Percentiles rank a stretch among this genome's conserved stretches.
phyloP scores from a whole-genome alignment of 768 basidiomycete genomes.

The Psilocybe cubensis region DNA sequence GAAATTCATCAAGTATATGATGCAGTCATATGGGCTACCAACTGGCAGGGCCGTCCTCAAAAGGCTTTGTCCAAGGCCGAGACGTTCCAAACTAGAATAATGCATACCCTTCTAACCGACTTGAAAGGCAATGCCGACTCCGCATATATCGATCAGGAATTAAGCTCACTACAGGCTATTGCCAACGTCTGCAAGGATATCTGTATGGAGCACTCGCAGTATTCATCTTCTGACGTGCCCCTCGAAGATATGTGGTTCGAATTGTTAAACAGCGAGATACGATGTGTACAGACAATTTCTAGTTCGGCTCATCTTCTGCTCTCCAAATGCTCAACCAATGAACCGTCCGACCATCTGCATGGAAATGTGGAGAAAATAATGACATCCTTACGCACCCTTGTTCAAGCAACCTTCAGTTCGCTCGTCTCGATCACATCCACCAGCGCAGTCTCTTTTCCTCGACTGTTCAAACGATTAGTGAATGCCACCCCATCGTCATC shows the following conservation, averaged over 20 bases:
- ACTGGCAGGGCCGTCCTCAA: constrained; percentile 63
- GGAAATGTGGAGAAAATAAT: constrained; percentile 35
- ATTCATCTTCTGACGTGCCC: constrained; percentile 42
- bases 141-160: constrained; percentile 31
- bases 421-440: constrained; percentile 86
- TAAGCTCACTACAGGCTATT: constrained; percentile 60
- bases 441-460: constrained; percentile 84
- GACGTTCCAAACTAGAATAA: constrained; percentile 54
- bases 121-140: constrained; percentile 29
- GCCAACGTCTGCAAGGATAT: constrained; percentile 65
- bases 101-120: constrained; percentile 43
- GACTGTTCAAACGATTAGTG: constrained; percentile 90
- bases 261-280: constrained; percentile 80
- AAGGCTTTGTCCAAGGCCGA: constrained; percentile 73
- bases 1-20: constrained; percentile 69
- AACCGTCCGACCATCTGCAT: neutral
- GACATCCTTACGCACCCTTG: constrained; percentile 65
- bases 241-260: constrained; percentile 91
- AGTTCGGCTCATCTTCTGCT: neutral
- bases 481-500: constrained; percentile 65
- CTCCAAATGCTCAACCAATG: constrained; percentile 1
- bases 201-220: constrained; percentile 69
- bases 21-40: constrained; percentile 81
- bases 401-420: constrained; percentile 83
- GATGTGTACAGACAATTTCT: constrained; percentile 68